A percentile compares a stretch with the other conserved stretches of the same genome.
Evolutionary conservation across 2,329 filamentous ascomycete genomes (phyloP).

Genomic region (Pseudocercospora fijiensis): DNA sequence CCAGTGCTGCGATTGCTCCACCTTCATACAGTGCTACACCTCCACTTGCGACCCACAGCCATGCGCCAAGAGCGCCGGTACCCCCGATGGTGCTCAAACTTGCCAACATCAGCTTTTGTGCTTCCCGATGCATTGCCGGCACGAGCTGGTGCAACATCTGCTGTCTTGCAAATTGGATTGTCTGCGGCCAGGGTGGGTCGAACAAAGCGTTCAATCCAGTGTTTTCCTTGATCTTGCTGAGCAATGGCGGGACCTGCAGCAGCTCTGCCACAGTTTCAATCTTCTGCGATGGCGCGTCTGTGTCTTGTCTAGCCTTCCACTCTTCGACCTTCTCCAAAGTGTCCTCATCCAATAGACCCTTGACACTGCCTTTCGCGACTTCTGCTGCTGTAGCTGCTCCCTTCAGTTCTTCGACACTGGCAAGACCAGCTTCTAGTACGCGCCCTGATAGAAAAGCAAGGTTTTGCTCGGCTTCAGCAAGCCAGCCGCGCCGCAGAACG

Average conservation of each 20-base stretch:
- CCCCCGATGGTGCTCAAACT: constrained; percentile 68
- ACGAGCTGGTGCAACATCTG: constrained; percentile 44
- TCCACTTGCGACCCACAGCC: constrained; percentile 56
- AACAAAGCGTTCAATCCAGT: constrained; percentile 36
- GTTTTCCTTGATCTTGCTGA: constrained; percentile 30
- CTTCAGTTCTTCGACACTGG: constrained; percentile 30
- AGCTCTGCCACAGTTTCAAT: constrained; percentile 34
- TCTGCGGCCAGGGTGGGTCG: constrained; percentile 64
- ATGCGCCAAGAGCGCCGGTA: constrained; percentile 53
- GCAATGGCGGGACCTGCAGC: constrained; percentile 31
- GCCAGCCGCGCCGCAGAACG: constrained; percentile 73
- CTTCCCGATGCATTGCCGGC: constrained; percentile 47
- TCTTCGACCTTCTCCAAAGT: constrained; percentile 16
- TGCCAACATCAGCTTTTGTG: constrained; percentile 61
- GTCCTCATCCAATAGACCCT: constrained; percentile 13
- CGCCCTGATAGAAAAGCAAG: constrained; percentile 81
- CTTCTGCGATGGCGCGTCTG: constrained; percentile 10
- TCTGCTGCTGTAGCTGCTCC: constrained; percentile 16
- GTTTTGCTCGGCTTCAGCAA: constrained; percentile 73
- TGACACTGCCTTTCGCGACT: constrained; percentile 14
- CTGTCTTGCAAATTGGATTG: constrained; percentile 70
- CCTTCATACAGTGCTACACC: constrained; percentile 57
- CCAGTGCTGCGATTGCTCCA: constrained; percentile 59
- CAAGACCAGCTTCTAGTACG: constrained; percentile 64
- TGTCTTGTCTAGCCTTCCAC: constrained; percentile 14